Evolutionary conservation across 257 asterid species (phyloP), one percentile per base, ranked within the genome.

Genomic region (Solanum neorickii): DNA sequence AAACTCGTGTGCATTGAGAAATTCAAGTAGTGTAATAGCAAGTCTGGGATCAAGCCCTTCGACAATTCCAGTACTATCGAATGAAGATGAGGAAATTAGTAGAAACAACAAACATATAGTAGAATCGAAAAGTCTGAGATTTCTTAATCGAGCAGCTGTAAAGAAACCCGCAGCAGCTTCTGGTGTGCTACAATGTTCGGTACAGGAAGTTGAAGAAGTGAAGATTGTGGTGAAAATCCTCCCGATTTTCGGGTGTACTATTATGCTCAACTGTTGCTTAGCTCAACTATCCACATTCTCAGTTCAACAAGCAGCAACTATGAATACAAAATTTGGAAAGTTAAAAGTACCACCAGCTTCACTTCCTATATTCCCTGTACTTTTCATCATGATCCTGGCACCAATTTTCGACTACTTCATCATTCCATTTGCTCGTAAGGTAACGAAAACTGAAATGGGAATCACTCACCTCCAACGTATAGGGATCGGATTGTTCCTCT

Each of bases 271-370:
- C 88, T 90, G 95, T 87, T 97, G 98, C 87, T 93, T 97, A 0
- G 98, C 98, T 41, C 99, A 97, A 69, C 98, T 97, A 86, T 93
- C 98, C 52, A 97, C 99, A 5, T 97, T 94, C 90, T 97, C 99
- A 2, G 98, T 96, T 85, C 96, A 95, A 74, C 99, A 96, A 91
- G 98, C 99, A 7, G 96, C 99, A 82, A 94, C 98, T 27, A 95
- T 95, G 99, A 69, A 96, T 93, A 96, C 97, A 10, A 91, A 91
- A 12, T 92, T 97, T 29, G 97, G 97, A 10, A 74, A 93, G 33
- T 60, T 94, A 42, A 93, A 89, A 44, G 93, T 97, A 87, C 99
- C 98, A 0, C 99, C 99, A 15, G 98, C 98, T 14, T 96, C 98
- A 5, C 98, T 97, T 21, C 98, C 98, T 2, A 7, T 95, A 18